phyloP scores from a whole-genome alignment of 257 asterid genomes.

The Lavandula angustifolia region DNA sequence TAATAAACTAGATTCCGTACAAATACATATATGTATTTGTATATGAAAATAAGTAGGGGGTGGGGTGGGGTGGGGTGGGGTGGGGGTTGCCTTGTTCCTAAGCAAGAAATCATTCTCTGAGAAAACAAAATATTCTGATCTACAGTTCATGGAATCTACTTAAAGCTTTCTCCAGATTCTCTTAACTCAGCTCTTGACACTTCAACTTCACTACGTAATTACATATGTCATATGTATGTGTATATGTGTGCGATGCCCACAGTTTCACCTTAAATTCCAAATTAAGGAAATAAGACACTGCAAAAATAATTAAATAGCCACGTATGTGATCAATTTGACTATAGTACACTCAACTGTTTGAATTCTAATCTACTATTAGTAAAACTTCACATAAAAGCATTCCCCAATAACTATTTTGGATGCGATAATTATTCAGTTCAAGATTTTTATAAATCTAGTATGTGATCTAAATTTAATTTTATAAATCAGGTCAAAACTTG shows the following conservation, averaged over 20 bases:
- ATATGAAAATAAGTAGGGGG: not conserved
- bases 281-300: not conserved
- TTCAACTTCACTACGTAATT: not conserved
- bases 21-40: not conserved
- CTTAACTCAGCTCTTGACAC: conserved; percentile 17
- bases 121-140: conserved; percentile 4
- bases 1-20: no score
- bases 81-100: conserved; percentile 18
- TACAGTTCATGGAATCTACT: conserved; percentile 25
- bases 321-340: no score
- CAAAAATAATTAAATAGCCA: not conserved
- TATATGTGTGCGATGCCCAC: not conserved
- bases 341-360: conserved; percentile 3
- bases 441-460: no score
- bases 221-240: not conserved
- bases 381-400: no score
- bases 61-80: no score
- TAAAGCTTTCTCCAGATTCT: conserved; percentile 28
- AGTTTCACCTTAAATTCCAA: not conserved
- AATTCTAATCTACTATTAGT: not conserved
- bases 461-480: no score
- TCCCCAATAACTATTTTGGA: no score
- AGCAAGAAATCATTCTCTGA: conserved; percentile 31
- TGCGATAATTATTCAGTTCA: no score
- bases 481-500: no score